Evolutionary conservation across 805 yeast species (phyloP).

Genomic region (Candida hispaniensis): DNA sequence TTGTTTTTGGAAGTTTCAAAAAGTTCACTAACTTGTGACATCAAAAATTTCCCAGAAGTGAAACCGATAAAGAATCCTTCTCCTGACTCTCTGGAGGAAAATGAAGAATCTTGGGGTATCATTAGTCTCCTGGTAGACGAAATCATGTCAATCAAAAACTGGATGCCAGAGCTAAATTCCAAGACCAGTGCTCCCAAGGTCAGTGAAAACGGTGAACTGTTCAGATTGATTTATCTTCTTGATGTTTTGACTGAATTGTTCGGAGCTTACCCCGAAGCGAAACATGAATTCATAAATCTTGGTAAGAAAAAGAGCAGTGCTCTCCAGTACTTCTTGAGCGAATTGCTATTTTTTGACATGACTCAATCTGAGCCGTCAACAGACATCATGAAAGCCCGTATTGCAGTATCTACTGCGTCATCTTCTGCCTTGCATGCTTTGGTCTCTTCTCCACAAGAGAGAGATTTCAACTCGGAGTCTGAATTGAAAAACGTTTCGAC

Average conservation of each 20-base stretch:
- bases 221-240: conserved; percentile 54
- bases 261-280: conserved; percentile 68
- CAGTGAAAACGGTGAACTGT: conserved; percentile 24
- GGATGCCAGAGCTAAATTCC: conserved; percentile 28
- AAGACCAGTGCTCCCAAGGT: conserved; percentile 19
- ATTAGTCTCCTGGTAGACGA: conserved; percentile 55
- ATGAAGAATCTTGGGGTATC: conserved; percentile 35
- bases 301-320: conserved; percentile 40
- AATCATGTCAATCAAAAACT: conserved; percentile 40
- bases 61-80: conserved; percentile 8
- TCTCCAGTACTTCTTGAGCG: conserved; percentile 65
- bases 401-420: conserved; percentile 51
- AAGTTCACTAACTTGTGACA: conserved; percentile 12
- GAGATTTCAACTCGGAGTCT: conserved; percentile 26
- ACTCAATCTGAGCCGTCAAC: conserved; percentile 27
- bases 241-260: conserved; percentile 60
- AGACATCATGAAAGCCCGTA: conserved; percentile 30
- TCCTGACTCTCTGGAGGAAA: conserved; percentile 12
- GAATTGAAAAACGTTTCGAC: conserved; percentile 41
- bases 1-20: conserved; percentile 35
- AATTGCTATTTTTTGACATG: conserved; percentile 47
- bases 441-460: conserved; percentile 46
- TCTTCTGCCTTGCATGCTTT: conserved; percentile 51
- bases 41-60: conserved; percentile 12
- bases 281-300: conserved; percentile 40